Evolutionary conservation across 1,284 basidiomycete genomes (phyloP).

Genomic region (Naganishia albida): DNA sequence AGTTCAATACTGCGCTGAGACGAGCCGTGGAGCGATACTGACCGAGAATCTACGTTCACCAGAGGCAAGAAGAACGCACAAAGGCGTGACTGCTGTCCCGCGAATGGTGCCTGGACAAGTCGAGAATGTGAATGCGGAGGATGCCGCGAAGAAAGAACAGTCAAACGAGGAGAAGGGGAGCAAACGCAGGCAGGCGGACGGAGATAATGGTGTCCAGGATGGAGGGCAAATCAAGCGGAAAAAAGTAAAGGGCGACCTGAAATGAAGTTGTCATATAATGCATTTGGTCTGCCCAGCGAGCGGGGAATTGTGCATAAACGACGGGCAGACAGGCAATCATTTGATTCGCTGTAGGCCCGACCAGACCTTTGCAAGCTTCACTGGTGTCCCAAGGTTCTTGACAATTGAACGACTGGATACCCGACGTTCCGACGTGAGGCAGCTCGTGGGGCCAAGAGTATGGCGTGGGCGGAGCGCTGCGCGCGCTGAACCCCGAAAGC

Average conservation of each 20-base stretch:
- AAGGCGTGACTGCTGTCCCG: slow-evolving; percentile 48
- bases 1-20: slow-evolving; percentile 32
- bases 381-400: no score
- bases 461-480: not conserved
- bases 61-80: slow-evolving; percentile 51
- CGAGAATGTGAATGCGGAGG: not conserved
- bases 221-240: not conserved
- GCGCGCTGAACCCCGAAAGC: not conserved
- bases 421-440: not conserved
- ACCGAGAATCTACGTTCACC: not conserved
- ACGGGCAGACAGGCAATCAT: no score
- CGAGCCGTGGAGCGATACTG: not conserved
- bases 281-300: no score
- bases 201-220: not conserved
- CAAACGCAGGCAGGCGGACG: not conserved
- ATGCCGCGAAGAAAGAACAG: not conserved
- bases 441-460: no score
- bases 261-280: not conserved
- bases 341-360: no score
- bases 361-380: no score
- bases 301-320: no score
- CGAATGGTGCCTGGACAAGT: slow-evolving; percentile 36
- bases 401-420: not conserved
- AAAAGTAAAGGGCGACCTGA: not conserved
- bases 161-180: slow-evolving; percentile 4